Evolutionary conservation across 139 green algal genomes (phyloP).

Genomic region (Coccomyxa sp.): DNA sequence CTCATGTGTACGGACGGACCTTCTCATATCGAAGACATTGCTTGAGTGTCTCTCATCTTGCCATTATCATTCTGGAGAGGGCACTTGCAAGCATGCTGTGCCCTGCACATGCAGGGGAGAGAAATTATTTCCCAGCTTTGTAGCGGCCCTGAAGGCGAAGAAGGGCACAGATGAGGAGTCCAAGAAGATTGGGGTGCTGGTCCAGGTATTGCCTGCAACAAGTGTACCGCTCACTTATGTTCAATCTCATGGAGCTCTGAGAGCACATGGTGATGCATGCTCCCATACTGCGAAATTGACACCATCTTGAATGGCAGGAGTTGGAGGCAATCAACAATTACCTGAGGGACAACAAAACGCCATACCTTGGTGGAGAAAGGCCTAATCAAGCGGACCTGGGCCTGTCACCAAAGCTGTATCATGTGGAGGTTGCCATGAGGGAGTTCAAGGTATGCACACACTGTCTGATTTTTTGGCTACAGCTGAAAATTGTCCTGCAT

Average conservation of each 20-base stretch:
- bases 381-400: slow-evolving; percentile 58
- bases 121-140: slow-evolving; percentile 68
- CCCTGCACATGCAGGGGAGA: slow-evolving; percentile 30
- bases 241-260: no score
- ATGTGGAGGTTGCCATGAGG: slow-evolving; percentile 38
- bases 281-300: no score
- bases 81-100: background rate
- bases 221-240: no score
- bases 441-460: slow-evolving; percentile 25
- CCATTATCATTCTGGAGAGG: background rate
- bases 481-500: no score
- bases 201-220: slow-evolving; percentile 11
- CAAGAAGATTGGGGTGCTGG: slow-evolving; percentile 26
- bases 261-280: background rate
- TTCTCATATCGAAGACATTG: background rate
- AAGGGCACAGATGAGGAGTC: slow-evolving; percentile 46
- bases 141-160: slow-evolving; percentile 46
- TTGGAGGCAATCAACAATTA: slow-evolving; percentile 37
- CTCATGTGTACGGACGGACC: slow-evolving; percentile 43
- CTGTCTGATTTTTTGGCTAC: background rate
- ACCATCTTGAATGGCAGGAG: background rate
- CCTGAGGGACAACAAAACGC: slow-evolving; percentile 29
- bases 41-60: background rate
- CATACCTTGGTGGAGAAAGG: slow-evolving; percentile 54
- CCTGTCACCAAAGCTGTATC: slow-evolving; percentile 82